Base-by-base conservation (phyloP, 495 filamentous ascomycete species). In the Cercophora samala region DNA sequence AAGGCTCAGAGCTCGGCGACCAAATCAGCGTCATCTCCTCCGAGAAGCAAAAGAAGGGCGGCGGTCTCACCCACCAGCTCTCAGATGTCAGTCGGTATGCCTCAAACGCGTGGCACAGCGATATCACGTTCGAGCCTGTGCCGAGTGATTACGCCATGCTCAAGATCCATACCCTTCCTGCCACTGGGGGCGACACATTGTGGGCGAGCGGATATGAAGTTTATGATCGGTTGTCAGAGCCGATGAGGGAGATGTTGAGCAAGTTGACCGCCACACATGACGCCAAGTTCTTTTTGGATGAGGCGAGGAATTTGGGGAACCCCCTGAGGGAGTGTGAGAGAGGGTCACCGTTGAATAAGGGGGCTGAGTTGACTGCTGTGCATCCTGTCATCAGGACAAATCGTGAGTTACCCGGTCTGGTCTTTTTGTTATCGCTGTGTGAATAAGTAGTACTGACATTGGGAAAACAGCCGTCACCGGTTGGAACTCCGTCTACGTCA, bases 141-240 rank as follows among this genome's bases (percentile, higher is more conserved):
- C 90, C 91, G 6, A 90, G 90, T 2, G 89, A 88, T 6, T 91
- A 91, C 70, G 92, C 91, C 3, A 85, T 87, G 5, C 80, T 93
- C 60, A 90, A 90, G 66, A 77, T 93, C 2, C 81, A 92, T 3
- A 84, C 85, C 2, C 88, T 88, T 0, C 90, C 91, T 1, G 83
- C 87, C 1, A 90, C 88, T 18, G 91, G 91, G 53, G 91, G 91
- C 24, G 91, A 93, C 64, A 93, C 90, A 0, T 84, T 88, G 9
- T 93, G 90, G 90, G 85, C 87, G 0, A 90, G 87, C 8, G 88
- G 90, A 64, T 91, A 90, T 67, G 90, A 86, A n/a, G 88, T 89
- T 18, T 94, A 93, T 66, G 89, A 91, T 68, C 73, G 83, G 0
- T 81, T 94, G 11, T 92, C 90, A 0, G 71, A 81, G 1, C 80